Evolutionary conservation across 257 asterid genomes (phyloP).

Genomic region (Penstemon davidsonii): DNA sequence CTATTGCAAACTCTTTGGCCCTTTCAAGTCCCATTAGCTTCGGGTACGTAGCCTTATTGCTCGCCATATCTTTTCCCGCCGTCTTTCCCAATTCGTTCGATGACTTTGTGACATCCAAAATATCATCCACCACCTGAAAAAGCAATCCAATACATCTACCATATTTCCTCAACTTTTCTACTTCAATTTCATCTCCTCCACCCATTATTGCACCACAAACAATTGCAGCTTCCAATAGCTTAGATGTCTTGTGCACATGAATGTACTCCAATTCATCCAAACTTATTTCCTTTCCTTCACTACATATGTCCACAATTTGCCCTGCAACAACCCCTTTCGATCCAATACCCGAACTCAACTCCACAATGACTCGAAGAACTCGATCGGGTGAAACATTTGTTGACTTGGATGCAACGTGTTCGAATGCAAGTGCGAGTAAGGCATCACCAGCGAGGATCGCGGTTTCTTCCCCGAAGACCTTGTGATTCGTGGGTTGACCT

Average conservation of each 20-base stretch:
- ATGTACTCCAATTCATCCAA: constrained; percentile 11
- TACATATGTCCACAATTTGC: constrained; percentile 2
- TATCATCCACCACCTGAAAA: constrained; percentile 27
- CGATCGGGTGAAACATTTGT: not conserved
- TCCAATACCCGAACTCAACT: not conserved
- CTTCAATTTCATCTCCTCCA: constrained; percentile 20
- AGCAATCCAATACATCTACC: constrained; percentile 19
- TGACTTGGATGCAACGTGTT: constrained; percentile 12
- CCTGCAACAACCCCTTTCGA: constrained; percentile 16
- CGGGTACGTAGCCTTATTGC: constrained; percentile 18
- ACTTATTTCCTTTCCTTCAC: not conserved
- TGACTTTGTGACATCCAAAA: constrained; percentile 26
- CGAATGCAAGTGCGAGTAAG: constrained; percentile 3
- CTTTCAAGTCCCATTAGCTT: constrained; percentile 16
- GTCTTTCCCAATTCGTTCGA: constrained; percentile 29
- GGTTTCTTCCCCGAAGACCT: constrained; percentile 18
- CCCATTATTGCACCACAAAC: constrained; percentile 24
- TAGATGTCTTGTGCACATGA: constrained; percentile 24
- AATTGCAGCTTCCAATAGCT: constrained; percentile 11
- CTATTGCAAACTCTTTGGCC: not conserved
- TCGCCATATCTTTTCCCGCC: constrained; percentile 26
- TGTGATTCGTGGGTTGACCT: constrained; percentile 22
- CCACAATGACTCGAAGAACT: not conserved
- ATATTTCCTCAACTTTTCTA: constrained; percentile 17
- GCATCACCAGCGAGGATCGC: constrained; percentile 17